Evolutionary conservation across 208 protist genomes (phyloP), one percentile per base, ranked within the genome.

Genomic region (Wallacemonas sp.): DNA sequence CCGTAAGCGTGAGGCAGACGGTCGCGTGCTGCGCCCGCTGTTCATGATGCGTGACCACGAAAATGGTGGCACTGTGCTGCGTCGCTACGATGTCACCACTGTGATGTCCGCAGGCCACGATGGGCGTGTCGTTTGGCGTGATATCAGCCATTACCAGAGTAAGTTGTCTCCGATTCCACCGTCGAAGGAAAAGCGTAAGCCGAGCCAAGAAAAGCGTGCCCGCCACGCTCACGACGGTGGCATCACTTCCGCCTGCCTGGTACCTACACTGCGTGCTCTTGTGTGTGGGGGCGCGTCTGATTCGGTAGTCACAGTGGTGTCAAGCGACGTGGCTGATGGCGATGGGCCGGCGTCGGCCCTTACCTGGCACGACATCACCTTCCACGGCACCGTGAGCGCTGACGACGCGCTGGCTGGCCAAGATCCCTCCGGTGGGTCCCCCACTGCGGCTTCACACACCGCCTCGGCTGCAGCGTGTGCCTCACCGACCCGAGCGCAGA

Each of bases 1-100:
- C 22, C 80, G 79, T n/a, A 66, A 66, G n/a, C 53, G 74, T 26
- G 86, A 88, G 34, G 65, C 63, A 15, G 86, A 96, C 17, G 52
- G 60, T 8, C 71, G 71, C 22, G 64, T 83, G 29, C 59, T 89
- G 15, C 85, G 87, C n/a, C 87, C 87, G 9, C 68, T 84, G 15
- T 87, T 90, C 60, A 58, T 91, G 3, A 85, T 92, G 65, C 79
- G 77, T 42, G 85, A 92, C 54, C 85, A 94, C 70, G 79, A 78
- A 27, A 86, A 77, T 48, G 83, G 77, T 24, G 91, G 87, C 36
- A 77, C 60, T 8, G 68, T 76, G 13, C 54, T 92, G n/a, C 46
- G 72, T 12, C 67, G 68, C 54, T 57, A 63, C 32, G 58, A 77
- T 21, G 21, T 17, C 37, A 63, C 62, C 19, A 77, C 63, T 13